phyloP scores from a whole-genome alignment of 306 rosid species.

The Rubus parviflorus region DNA sequence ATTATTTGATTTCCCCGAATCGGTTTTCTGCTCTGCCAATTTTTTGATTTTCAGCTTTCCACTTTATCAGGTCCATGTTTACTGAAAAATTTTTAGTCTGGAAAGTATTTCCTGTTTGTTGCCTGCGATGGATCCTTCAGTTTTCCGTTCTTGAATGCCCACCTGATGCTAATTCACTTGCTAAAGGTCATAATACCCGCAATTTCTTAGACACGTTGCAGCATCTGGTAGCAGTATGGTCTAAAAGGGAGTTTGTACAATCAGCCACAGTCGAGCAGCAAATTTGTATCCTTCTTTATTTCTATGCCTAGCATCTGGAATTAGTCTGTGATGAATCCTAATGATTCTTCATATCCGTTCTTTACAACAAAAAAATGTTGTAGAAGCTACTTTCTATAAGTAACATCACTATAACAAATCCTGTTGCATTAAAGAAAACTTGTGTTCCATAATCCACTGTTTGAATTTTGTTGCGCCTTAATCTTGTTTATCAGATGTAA shows the following conservation, averaged over 20 bases:
- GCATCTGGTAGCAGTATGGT: conserved; percentile 69
- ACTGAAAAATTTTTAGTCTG: conserved; percentile 82
- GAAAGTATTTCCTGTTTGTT: conserved; percentile 86
- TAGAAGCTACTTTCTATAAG: background rate
- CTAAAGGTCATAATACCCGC: conserved; percentile 36
- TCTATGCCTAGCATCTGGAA: conserved; percentile 6
- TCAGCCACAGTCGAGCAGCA: conserved; percentile 83
- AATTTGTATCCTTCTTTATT: conserved; percentile 77
- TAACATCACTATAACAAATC: background rate
- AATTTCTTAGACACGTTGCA: conserved; percentile 53
- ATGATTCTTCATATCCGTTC: background rate
- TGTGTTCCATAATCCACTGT: background rate
- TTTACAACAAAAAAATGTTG: conserved; percentile 12
- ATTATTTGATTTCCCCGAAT: background rate
- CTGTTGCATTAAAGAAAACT: conserved; percentile 4
- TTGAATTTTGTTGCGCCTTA: conserved; percentile 41
- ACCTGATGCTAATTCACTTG: conserved; percentile 47
- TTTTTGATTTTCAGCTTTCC: conserved; percentile 23
- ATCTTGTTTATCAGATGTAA: conserved; percentile 58
- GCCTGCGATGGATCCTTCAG: conserved; percentile 94
- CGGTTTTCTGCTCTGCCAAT: background rate
- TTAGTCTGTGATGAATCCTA: background rate
- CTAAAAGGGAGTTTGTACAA: conserved; percentile 84
- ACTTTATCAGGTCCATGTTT: conserved; percentile 68
- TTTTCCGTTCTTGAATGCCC: conserved; percentile 72